phyloP scores from a whole-genome alignment of 768 basidiomycete species.

The Boletus pseudopeckii region DNA sequence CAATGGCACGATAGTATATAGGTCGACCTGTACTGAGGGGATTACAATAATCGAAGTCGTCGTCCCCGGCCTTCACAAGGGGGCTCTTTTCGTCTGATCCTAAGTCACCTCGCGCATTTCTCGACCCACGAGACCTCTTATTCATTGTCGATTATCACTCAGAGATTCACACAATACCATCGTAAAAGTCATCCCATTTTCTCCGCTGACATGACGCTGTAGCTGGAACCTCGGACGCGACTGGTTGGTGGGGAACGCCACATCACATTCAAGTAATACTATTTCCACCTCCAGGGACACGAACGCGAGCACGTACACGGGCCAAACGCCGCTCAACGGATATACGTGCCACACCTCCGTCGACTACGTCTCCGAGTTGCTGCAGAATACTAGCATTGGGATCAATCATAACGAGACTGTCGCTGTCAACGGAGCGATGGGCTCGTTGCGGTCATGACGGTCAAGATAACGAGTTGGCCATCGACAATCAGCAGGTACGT shows the following conservation, averaged over 20 bases:
- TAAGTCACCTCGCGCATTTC: too few relatives aligned
- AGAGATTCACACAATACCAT: slow-evolving; percentile 47
- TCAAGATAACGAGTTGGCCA: slow-evolving; percentile 53
- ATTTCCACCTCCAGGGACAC: slow-evolving; percentile 25
- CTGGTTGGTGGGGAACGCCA: slow-evolving; percentile 82
- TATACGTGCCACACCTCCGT: too few relatives aligned
- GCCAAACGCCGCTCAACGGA: slow-evolving; percentile 56
- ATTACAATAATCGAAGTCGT: too few relatives aligned
- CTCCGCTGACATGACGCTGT: not conserved
- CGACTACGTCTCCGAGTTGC: slow-evolving; percentile 63
- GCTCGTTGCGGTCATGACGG: slow-evolving; percentile 72
- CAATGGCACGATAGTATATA: too few relatives aligned
- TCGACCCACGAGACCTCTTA: too few relatives aligned
- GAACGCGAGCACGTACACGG: slow-evolving; percentile 59
- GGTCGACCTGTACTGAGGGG: too few relatives aligned
- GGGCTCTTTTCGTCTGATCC: too few relatives aligned
- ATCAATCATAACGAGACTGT: slow-evolving; percentile 69
- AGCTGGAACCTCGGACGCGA: slow-evolving; percentile 83
- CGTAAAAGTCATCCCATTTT: not conserved
- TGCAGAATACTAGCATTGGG: slow-evolving; percentile 62
- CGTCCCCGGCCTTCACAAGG: too few relatives aligned
- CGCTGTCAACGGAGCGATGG: slow-evolving; percentile 61
- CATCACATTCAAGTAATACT: slow-evolving; percentile 39
- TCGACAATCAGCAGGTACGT: slow-evolving; percentile 24
- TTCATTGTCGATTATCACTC: not conserved